phyloP scores from a whole-genome alignment of 495 filamentous ascomycete genomes.

The Penicillium angulare region DNA sequence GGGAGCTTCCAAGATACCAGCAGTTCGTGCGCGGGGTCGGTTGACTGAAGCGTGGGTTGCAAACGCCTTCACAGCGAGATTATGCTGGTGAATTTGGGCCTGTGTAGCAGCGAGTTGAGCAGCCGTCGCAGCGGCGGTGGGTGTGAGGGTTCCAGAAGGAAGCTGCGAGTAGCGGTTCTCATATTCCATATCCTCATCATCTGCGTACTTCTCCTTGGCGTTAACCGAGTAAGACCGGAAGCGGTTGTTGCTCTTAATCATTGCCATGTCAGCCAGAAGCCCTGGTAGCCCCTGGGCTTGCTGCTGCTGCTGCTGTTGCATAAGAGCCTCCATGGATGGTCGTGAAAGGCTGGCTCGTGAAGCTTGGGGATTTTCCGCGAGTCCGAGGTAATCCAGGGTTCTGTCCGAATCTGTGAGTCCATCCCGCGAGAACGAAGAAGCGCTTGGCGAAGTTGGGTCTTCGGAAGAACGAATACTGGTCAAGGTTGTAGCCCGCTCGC shows the following conservation, averaged over 20 bases:
- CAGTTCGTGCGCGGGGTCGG: slow-evolving; percentile 83
- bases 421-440: slow-evolving; percentile 86
- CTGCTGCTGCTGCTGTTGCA: slow-evolving; percentile 57
- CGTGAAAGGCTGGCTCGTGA: slow-evolving; percentile 67
- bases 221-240: slow-evolving; percentile 98
- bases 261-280: slow-evolving; percentile 74
- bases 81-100: slow-evolving; percentile 89
- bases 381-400: slow-evolving; percentile 91
- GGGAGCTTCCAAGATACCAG: slow-evolving; percentile 85
- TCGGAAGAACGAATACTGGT: slow-evolving; percentile 88
- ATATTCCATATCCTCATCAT: slow-evolving; percentile 87
- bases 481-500: slow-evolving; percentile 80
- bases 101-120: slow-evolving; percentile 77
- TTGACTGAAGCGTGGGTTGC: slow-evolving; percentile 76
- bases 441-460: slow-evolving; percentile 80
- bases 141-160: slow-evolving; percentile 70
- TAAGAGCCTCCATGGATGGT: slow-evolving; percentile 40
- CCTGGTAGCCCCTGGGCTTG: slow-evolving; percentile 60
- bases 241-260: slow-evolving; percentile 77
- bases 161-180: slow-evolving; percentile 51
- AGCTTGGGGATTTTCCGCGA: slow-evolving; percentile 91
- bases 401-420: slow-evolving; percentile 84
- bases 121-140: slow-evolving; percentile 65
- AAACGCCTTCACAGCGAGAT: slow-evolving; percentile 89
- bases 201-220: slow-evolving; percentile 95